These are phyloP conservation scores for Tarenaya hassleriana DNA, from an alignment of 345 rosid genomes.

Conservation along the genomic window DNA sequence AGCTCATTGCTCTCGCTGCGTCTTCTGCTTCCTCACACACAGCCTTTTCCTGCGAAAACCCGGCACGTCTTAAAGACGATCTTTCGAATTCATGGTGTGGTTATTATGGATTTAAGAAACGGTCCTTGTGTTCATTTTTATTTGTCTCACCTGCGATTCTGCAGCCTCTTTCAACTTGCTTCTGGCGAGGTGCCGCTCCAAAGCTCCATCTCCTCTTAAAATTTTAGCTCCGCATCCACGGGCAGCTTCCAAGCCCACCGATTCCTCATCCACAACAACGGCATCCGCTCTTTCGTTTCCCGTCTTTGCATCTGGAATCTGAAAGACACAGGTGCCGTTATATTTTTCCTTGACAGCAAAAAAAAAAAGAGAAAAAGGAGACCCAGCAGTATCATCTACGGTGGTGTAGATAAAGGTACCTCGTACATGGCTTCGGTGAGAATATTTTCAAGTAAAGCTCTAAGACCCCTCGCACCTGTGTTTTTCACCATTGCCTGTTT, in stretches of 20 bases:
- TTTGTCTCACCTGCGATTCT: slow-evolving; percentile 42
- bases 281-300: slow-evolving; percentile 70
- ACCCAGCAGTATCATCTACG: too few species aligned
- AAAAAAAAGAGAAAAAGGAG: background rate
- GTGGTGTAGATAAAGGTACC: slow-evolving; percentile 40
- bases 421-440: slow-evolving; percentile 95
- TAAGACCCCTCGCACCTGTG: slow-evolving; percentile 91
- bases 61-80: slow-evolving; percentile 8
- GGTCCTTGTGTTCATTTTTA: background rate
- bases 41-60: slow-evolving; percentile 34
- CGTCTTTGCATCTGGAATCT: slow-evolving; percentile 73
- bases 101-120: background rate
- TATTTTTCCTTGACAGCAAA: too few species aligned
- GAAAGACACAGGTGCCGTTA: slow-evolving; percentile 24
- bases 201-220: slow-evolving; percentile 70
- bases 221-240: slow-evolving; percentile 69
- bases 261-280: slow-evolving; percentile 74
- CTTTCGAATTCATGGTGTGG: slow-evolving; percentile 7
- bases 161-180: slow-evolving; percentile 29
- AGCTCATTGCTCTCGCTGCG: slow-evolving; percentile 63
- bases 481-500: slow-evolving; percentile 83
- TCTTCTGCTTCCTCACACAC: slow-evolving; percentile 46
- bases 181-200: slow-evolving; percentile 49
- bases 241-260: slow-evolving; percentile 48
- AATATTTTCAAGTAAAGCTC: slow-evolving; percentile 82